These are phyloP conservation scores for Pseudocercospora crystallina DNA, from an alignment of 2,329 filamentous ascomycete species.

Conservation along the genomic window DNA sequence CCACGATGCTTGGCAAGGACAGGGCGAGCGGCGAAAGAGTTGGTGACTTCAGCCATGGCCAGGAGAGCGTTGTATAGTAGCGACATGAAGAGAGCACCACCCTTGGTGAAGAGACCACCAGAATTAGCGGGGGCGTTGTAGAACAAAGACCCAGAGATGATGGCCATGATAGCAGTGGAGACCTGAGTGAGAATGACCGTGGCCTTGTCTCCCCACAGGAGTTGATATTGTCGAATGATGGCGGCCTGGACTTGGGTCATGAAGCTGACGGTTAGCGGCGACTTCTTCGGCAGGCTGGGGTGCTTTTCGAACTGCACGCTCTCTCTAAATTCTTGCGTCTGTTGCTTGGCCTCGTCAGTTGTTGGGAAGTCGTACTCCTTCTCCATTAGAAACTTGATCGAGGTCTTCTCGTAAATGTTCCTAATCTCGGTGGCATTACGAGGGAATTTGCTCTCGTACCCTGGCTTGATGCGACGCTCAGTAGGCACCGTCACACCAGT, in stretches of 20 bases:
- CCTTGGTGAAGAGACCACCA: constrained; percentile 62
- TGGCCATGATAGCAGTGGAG: constrained; percentile 57
- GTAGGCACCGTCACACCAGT: constrained; percentile 63
- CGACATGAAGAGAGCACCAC: constrained; percentile 64
- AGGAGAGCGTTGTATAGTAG: constrained; percentile 63
- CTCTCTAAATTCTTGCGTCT: constrained; percentile 56
- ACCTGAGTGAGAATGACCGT: constrained; percentile 64
- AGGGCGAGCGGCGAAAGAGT: constrained; percentile 47
- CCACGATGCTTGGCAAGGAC: constrained; percentile 48
- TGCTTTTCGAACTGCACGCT: constrained; percentile 57
- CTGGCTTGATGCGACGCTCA: constrained; percentile 46
- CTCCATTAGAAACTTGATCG: constrained; percentile 52
- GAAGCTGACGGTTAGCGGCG: constrained; percentile 59
- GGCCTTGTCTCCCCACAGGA: constrained; percentile 64
- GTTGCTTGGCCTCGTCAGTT: constrained; percentile 48
- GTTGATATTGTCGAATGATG: constrained; percentile 62
- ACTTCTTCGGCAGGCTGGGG: constrained; percentile 53
- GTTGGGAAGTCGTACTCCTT: constrained; percentile 59
- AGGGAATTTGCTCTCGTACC: constrained; percentile 47
- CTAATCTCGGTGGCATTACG: constrained; percentile 47
- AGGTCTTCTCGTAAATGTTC: constrained; percentile 53
- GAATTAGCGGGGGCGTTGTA: constrained; percentile 62
- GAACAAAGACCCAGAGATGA: constrained; percentile 67
- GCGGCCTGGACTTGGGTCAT: constrained; percentile 57
- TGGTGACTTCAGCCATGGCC: constrained; percentile 65